A percentile compares a stretch with the other conserved stretches of the same genome.
These are phyloP conservation scores for Pseudoscleropodium purum DNA, from an alignment of 225 moss, liverwort and hornwort species.

Conservation along the genomic window DNA sequence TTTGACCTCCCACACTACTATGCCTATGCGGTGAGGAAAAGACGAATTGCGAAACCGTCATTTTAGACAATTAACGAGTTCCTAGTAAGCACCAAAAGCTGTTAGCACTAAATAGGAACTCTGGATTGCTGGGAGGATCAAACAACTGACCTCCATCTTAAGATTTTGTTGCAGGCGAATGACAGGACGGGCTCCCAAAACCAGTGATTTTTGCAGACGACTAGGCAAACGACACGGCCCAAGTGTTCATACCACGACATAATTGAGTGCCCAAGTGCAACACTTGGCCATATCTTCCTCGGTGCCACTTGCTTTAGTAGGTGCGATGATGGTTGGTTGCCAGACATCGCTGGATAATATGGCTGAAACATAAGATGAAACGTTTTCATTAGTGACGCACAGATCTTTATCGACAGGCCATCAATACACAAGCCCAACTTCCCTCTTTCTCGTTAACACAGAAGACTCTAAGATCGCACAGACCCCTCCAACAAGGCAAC, in stretches of 20 bases:
- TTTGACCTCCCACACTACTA: background rate
- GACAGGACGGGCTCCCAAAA: slow-evolving; percentile 65
- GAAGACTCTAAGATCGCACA: background rate
- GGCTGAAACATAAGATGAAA: slow-evolving; percentile 34
- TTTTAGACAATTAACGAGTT: background rate
- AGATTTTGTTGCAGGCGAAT: slow-evolving; percentile 33
- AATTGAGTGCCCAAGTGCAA: slow-evolving; percentile 54
- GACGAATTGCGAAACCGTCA: background rate
- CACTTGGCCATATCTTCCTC: slow-evolving; percentile 57
- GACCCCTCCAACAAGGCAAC: background rate
- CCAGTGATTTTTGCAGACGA: slow-evolving; percentile 72
- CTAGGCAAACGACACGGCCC: slow-evolving; percentile 70
- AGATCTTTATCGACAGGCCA: background rate
- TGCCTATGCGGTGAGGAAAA: background rate
- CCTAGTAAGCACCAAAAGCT: background rate
- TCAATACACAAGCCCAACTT: background rate
- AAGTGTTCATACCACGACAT: slow-evolving; percentile 99
- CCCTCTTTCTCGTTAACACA: background rate
- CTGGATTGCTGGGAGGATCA: background rate
- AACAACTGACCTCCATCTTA: slow-evolving; percentile 34
- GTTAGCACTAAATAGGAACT: background rate
- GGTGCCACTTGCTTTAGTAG: slow-evolving; percentile 48
- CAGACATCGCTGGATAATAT: slow-evolving; percentile 45
- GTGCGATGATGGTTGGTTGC: slow-evolving; percentile 21
- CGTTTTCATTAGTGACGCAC: background rate